Base-by-base conservation (phyloP, 352 stramenopile genomes). In the Phytopythium helicoides region DNA sequence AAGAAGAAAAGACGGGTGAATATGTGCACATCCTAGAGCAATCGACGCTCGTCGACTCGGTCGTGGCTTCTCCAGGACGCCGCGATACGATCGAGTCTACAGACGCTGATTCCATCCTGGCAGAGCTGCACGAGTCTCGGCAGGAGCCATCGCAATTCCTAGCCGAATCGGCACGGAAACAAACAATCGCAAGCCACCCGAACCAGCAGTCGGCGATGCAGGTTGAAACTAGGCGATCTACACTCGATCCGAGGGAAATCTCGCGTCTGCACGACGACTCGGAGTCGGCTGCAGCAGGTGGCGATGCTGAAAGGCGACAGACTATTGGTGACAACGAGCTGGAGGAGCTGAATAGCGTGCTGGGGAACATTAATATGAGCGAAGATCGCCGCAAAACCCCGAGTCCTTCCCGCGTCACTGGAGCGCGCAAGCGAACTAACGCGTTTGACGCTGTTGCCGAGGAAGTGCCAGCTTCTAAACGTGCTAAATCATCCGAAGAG, bases 261-360 rank as follows among this genome's bases (percentile, higher is more conserved):
- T 48, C 72, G 39, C 26, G 55, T 16, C 51, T 70, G 47, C 23
- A 66, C 10, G 44, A 52, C 19, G 52, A 46, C 16, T 52, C 19
- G 18, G 21, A 11, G 38, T 16, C 5, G 14, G 35, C 28, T 15
- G 42, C 34, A 2, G 22, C 18, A 12, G 36, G 23, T 26, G n/a
- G n/a, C n/a, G n/a, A 33, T 14, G n/a, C n/a, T 15, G 34, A 18
- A 14, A 77, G 78, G 33, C 76, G 80, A 36, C 73, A 86, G 28
- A 89, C 81, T 0, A 83, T 91, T 45, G 71, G 82, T 11, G 62
- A 78, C 10, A 65, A 66, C n/a, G 76, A 69, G 21, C 56, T 87
- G 18, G 45, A 67, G 10, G 71, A 80, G 33, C 47, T 87, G 26
- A 59, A 65, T 14, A 52, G 50, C n/a, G 61, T 52, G n/a, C 35